Base-by-base conservation (phyloP, 306 rosid species). In the Acmispon strigosus region DNA sequence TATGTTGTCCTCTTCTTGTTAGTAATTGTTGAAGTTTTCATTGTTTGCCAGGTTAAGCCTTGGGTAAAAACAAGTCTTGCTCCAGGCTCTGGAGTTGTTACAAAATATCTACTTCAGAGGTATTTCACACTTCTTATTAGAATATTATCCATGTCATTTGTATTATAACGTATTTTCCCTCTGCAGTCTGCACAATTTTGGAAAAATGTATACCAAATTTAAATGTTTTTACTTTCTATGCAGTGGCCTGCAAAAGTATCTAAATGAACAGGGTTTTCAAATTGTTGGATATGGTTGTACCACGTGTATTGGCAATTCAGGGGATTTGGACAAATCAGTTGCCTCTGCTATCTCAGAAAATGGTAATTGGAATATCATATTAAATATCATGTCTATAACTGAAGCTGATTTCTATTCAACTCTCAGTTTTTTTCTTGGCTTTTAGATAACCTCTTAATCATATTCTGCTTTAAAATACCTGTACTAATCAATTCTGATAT, bases 51-150 rank as follows among this genome's bases (percentile, higher is more conserved):
- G 98, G 98, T 93, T 68, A 90, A 93, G 76, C 98, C 98, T 62
- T 93, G 98, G 98, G 96, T 93, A 55, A 93, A 93, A 83, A 93
- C 98, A 41, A 93, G 98, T 84, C 98, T 93, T 85, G 98, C 96
- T 16, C 98, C 98, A 0, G 98, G 98, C 11, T 92, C 98, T 41
- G 98, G 98, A 50, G 98, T 92, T 53, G 98, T 88, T 51, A 92
- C 96, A 37, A 92, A 92, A 83, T 92, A 92, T 80, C 86, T 92
- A 72, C 90, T 76, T 17, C 74, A 90, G 69, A 92, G 98, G 98
- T 92, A 75, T 18, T 69, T 76, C 55, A 62, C 47, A 12, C 44
- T 60, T 22, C 9, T 29, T 15, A 14, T 67, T 36, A 37, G 61
- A 57, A 74, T 52, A 61, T 43, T 47, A 50, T 76, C 9, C 27